These are phyloP conservation scores for Monosiga brevicollis DNA, from an alignment of 78 protist genomes.

Conservation along the genomic window DNA sequence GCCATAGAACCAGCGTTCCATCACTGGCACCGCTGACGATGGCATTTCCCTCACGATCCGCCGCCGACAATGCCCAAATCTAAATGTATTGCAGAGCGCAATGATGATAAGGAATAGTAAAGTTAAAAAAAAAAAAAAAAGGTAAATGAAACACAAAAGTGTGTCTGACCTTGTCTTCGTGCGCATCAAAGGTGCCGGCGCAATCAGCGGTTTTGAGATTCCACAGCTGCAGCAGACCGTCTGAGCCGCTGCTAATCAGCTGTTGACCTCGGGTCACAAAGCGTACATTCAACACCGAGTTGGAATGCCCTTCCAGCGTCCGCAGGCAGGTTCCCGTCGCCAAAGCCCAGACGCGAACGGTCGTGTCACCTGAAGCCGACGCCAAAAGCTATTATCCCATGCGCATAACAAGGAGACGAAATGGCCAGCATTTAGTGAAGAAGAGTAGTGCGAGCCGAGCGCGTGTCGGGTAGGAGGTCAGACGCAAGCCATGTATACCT, in stretches of 20 bases:
- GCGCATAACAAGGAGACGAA: too few relatives aligned
- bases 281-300: slow-evolving; percentile 48
- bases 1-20: slow-evolving; percentile 38
- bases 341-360: slow-evolving; percentile 74
- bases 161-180: slow-evolving; percentile 48
- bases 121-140: too few relatives aligned
- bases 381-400: too few relatives aligned
- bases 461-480: too few relatives aligned
- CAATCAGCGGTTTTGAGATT: slow-evolving; percentile 73
- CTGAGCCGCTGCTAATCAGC: slow-evolving; percentile 55
- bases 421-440: too few relatives aligned
- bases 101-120: too few relatives aligned
- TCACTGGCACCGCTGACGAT: slow-evolving; percentile 75
- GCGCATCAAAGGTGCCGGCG: slow-evolving; percentile 68
- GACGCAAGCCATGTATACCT: too few relatives aligned
- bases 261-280: slow-evolving; percentile 69
- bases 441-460: too few relatives aligned
- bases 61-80: slow-evolving; percentile 76
- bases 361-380: slow-evolving; percentile 63
- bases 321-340: slow-evolving; percentile 55
- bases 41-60: slow-evolving; percentile 25
- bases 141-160: too few relatives aligned
- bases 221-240: slow-evolving; percentile 84
- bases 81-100: too few relatives aligned
- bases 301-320: slow-evolving; percentile 83